A percentile compares a stretch with the other conserved stretches of the same genome.
phyloP scores from a whole-genome alignment of 805 yeast species.

The Hermanozyma aechmeae region DNA sequence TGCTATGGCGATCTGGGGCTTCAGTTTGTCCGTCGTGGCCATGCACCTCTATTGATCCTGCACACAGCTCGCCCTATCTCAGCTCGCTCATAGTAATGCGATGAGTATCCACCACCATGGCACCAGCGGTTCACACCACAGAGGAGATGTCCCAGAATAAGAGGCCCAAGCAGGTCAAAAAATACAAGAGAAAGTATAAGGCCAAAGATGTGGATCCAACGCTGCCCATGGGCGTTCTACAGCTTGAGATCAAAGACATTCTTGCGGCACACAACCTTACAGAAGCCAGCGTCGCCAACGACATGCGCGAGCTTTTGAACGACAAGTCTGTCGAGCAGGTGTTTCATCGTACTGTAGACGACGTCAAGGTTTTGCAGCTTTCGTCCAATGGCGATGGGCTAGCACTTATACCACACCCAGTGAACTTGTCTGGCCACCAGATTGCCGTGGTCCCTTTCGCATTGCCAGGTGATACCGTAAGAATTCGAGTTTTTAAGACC shows the following conservation, averaged over 20 bases:
- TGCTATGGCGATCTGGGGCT: slow-evolving; percentile 40
- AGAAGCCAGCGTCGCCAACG: slow-evolving; percentile 42
- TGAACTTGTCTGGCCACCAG: slow-evolving; percentile 33
- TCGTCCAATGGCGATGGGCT: slow-evolving; percentile 86
- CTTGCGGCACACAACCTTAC: slow-evolving; percentile 33
- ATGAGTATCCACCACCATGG: no score
- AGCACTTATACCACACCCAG: slow-evolving; percentile 59
- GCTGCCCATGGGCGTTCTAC: slow-evolving; percentile 71
- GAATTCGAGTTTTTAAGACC: slow-evolving; percentile 65
- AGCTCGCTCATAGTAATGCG: no score
- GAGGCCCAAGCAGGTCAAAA: slow-evolving; percentile 3
- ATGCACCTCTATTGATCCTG: no score
- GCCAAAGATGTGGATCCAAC: slow-evolving; percentile 63
- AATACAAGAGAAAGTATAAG: slow-evolving; percentile 42
- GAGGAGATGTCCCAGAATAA: no score
- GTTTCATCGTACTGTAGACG: slow-evolving; percentile 50
- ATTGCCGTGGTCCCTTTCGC: slow-evolving; percentile 80
- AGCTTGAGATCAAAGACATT: slow-evolving; percentile 60
- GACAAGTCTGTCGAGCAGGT: slow-evolving; percentile 36
- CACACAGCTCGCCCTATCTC: no score
- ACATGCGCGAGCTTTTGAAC: slow-evolving; percentile 56
- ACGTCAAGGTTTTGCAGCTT: slow-evolving; percentile 49
- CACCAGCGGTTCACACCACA: no score
- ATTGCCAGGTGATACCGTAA: slow-evolving; percentile 74
- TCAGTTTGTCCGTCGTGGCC: no score